Evolutionary conservation across 2,329 filamentous ascomycete species (phyloP).

Genomic region (Paecilomyces variotii): DNA sequence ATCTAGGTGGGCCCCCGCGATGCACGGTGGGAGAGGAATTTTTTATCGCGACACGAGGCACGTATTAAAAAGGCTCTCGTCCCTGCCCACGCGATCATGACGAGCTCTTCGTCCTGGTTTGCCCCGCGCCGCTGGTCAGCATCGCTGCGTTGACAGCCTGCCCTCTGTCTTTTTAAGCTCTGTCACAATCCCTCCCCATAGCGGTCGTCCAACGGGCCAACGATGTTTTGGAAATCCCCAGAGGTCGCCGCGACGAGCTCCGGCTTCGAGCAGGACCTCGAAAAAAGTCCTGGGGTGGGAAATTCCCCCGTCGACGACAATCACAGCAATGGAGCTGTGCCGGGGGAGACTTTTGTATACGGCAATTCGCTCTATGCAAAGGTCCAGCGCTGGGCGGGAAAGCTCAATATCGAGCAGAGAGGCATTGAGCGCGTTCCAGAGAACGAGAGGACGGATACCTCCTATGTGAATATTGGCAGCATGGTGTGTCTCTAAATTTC

Average conservation of each 20-base stretch:
- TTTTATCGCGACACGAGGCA: neutral
- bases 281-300: slow-evolving; percentile 24
- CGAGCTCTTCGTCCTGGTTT: neutral
- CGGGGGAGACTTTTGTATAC: slow-evolving; percentile 51
- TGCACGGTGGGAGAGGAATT: neutral
- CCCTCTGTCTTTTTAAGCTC: neutral
- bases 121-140: neutral
- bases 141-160: neutral
- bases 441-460: slow-evolving; percentile 58
- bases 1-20: neutral
- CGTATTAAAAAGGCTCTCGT: neutral
- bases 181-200: neutral
- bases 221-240: neutral
- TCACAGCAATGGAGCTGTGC: slow-evolving; percentile 40
- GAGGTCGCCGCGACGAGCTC: neutral
- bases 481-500: slow-evolving; percentile 48
- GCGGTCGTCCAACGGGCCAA: neutral
- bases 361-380: slow-evolving; percentile 50
- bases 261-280: slow-evolving; percentile 18
- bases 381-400: slow-evolving; percentile 55
- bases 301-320: slow-evolving; percentile 23
- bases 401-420: slow-evolving; percentile 62
- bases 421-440: slow-evolving; percentile 69
- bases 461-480: slow-evolving; percentile 60
- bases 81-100: neutral